A percentile compares a stretch with the other conserved stretches of the same genome.
Conservation (phyloP, 2,329 filamentous ascomycete species). For the Dactylellina sp. region DNA sequence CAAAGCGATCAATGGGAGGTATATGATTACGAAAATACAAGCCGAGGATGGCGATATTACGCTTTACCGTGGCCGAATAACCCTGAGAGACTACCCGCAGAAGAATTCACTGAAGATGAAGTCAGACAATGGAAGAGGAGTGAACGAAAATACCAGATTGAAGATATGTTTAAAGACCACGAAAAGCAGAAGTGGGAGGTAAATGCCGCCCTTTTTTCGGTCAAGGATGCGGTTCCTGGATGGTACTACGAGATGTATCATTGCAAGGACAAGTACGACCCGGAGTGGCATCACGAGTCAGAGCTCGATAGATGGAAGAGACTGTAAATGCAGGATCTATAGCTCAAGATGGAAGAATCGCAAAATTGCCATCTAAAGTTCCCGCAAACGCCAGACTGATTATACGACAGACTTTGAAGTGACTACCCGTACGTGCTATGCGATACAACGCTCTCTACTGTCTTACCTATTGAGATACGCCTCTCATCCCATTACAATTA, state of each 20-base stretch:
- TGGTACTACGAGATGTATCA: constrained; percentile 12
- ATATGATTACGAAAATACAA: background rate
- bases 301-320: constrained; percentile 1
- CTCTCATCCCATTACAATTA: background rate
- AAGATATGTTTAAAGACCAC: background rate
- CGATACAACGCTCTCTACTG: no score
- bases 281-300: background rate
- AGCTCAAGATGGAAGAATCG: background rate
- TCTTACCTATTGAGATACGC: no score
- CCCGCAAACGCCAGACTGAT: no score
- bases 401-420: no score
- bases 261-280: background rate
- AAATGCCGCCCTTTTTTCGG: background rate
- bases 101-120: constrained; percentile 7
- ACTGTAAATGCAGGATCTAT: background rate
- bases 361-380: background rate
- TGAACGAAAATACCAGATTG: background rate
- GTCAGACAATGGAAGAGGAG: background rate
- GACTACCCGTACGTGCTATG: no score
- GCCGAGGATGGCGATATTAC: background rate
- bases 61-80: background rate
- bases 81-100: background rate
- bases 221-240: background rate
- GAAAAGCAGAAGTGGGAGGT: constrained; percentile 4
- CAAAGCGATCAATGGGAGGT: background rate